Evolutionary conservation across 2,329 filamentous ascomycete species (phyloP).

Genomic region (Fusarium multiceps): DNA sequence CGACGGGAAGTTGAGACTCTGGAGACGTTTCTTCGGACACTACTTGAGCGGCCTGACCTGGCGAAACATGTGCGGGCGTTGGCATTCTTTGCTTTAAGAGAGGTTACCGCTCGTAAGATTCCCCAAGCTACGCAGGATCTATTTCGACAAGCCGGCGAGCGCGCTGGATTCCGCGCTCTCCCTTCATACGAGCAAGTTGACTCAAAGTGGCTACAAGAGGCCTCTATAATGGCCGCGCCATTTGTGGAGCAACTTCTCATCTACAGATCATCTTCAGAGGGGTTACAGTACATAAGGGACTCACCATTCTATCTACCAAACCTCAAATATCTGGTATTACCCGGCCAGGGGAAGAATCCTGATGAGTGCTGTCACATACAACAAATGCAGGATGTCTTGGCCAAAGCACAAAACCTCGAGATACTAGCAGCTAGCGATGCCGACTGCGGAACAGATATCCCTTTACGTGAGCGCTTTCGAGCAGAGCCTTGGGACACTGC

Average conservation of each 20-base stretch:
- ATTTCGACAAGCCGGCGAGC: conserved; percentile 44
- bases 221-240: conserved; percentile 45
- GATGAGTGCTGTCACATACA: conserved; percentile 47
- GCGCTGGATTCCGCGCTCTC: conserved; percentile 42
- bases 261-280: conserved; percentile 44
- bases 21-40: conserved; percentile 40
- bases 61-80: conserved; percentile 42
- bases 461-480: conserved; percentile 42
- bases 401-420: conserved; percentile 44
- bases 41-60: conserved; percentile 42
- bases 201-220: conserved; percentile 45
- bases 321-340: conserved; percentile 44
- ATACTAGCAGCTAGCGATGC: conserved; percentile 42
- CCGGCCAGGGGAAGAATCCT: conserved; percentile 39
- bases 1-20: conserved; percentile 36
- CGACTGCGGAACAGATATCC: conserved; percentile 44
- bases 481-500: conserved; percentile 44
- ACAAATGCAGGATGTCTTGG: conserved; percentile 45
- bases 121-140: conserved; percentile 38
- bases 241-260: conserved; percentile 45
- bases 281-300: conserved; percentile 43
- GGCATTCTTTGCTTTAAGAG: conserved; percentile 40
- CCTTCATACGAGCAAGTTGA: conserved; percentile 42
- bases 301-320: conserved; percentile 45
- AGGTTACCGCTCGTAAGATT: conserved; percentile 23